Evolutionary conservation across 2,329 filamentous ascomycete species (phyloP).

Genomic region (Colletotrichum plurivorum): DNA sequence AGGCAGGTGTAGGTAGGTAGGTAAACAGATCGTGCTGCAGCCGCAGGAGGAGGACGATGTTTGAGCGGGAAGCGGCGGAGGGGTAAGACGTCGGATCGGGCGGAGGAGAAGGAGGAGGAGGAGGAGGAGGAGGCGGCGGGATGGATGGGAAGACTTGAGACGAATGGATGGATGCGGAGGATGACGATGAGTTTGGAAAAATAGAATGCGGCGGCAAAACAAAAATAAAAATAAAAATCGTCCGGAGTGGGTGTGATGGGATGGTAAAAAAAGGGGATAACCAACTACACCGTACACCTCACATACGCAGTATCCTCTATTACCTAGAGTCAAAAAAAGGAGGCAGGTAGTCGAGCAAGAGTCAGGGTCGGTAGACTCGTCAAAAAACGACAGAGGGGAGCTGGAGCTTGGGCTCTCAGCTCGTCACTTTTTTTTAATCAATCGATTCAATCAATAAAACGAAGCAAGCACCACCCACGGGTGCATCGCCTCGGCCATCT

Average conservation of each 20-base stretch:
- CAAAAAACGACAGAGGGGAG: too few relatives aligned
- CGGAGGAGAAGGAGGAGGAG: background rate
- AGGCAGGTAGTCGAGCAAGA: background rate
- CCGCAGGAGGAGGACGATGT: too few relatives aligned
- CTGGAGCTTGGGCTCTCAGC: background rate
- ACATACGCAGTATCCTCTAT: too few relatives aligned
- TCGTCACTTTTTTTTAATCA: conserved; percentile 10
- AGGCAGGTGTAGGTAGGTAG: too few relatives aligned
- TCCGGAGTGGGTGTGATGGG: conserved; percentile 18
- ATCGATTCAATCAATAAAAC: conserved; percentile 31
- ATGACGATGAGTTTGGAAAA: conserved; percentile 5
- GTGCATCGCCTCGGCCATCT: background rate
- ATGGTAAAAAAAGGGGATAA: conserved; percentile 3
- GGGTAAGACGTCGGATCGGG: background rate
- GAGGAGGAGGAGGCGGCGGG: too few relatives aligned
- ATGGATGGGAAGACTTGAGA: background rate
- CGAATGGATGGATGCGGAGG: background rate
- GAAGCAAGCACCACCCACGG: conserved; percentile 22
- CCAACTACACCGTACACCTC: background rate
- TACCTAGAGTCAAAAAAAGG: background rate
- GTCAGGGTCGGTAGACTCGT: background rate
- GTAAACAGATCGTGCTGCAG: too few relatives aligned
- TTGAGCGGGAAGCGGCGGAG: too few relatives aligned
- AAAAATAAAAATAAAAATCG: background rate
- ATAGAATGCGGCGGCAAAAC: conserved; percentile 1